phyloP scores from a whole-genome alignment of 495 filamentous ascomycete species.

The Aspergillus taichungensis region DNA sequence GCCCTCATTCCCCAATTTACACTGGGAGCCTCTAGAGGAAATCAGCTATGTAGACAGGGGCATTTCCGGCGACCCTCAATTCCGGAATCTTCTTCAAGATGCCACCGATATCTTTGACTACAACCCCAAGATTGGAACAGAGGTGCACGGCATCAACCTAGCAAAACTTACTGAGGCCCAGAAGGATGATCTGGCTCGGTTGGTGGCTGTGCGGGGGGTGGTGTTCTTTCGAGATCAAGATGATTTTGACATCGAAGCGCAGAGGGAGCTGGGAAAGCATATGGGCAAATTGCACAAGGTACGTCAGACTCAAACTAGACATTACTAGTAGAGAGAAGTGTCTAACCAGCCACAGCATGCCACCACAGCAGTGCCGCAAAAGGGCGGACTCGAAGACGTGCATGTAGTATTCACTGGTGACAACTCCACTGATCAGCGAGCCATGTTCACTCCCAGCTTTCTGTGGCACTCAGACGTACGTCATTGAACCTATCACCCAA shows the following conservation, averaged over 20 bases:
- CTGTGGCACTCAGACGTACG: constrained; percentile 56
- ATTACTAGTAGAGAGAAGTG: neutral
- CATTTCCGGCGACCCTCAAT: constrained; percentile 40
- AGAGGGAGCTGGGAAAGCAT: constrained; percentile 55
- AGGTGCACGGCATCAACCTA: constrained; percentile 62
- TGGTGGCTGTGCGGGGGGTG: constrained; percentile 63
- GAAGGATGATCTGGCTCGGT: constrained; percentile 65
- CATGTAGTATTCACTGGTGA: constrained; percentile 60
- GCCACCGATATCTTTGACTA: constrained; percentile 51
- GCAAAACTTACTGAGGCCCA: constrained; percentile 56
- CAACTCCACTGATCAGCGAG: constrained; percentile 51
- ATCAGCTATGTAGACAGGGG: constrained; percentile 48
- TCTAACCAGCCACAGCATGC: constrained; percentile 30
- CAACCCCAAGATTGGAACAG: constrained; percentile 64
- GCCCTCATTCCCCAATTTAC: constrained; percentile 47
- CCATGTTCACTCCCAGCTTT: constrained; percentile 41
- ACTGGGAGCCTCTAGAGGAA: constrained; percentile 44
- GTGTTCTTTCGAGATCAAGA: constrained; percentile 66
- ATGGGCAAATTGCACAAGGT: constrained; percentile 59
- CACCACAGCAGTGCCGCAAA: constrained; percentile 50
- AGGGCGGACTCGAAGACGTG: constrained; percentile 55
- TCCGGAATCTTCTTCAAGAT: constrained; percentile 40
- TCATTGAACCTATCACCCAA: neutral
- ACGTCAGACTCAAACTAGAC: neutral
- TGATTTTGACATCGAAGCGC: constrained; percentile 56